Conservation (phyloP, 768 basidiomycete genomes). For the Amanita phalloides region DNA sequence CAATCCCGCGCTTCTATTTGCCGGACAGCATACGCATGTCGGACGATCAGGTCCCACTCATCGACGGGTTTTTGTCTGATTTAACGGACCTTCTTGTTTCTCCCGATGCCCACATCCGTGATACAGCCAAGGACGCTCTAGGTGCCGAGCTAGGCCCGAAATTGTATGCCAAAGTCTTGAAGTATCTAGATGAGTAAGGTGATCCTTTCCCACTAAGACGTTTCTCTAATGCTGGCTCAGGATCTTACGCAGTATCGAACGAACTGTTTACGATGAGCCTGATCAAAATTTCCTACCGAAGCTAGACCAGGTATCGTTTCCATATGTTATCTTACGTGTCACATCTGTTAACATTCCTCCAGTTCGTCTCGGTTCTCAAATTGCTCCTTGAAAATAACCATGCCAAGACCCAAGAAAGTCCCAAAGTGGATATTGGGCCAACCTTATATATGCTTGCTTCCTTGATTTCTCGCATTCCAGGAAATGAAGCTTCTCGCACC, state of each 20-base stretch:
- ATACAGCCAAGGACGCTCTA: conserved; percentile 71
- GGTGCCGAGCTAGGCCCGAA: conserved; percentile 69
- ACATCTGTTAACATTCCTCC: conserved; percentile 3
- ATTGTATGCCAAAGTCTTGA: conserved; percentile 57
- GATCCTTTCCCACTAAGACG: background rate
- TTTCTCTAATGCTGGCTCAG: conserved; percentile 17
- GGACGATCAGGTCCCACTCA: conserved; percentile 43
- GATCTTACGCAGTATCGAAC: conserved; percentile 40
- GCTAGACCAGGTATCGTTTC: conserved; percentile 53
- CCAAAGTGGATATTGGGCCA: conserved; percentile 53
- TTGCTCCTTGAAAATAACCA: conserved; percentile 67
- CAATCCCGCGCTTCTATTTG: conserved; percentile 47
- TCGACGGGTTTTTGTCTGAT: conserved; percentile 55
- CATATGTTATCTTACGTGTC: background rate
- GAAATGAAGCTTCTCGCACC: conserved; percentile 45
- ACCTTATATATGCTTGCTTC: conserved; percentile 48
- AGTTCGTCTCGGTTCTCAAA: conserved; percentile 72
- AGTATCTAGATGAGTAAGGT: conserved; percentile 65
- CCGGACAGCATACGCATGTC: conserved; percentile 66
- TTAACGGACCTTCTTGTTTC: conserved; percentile 59
- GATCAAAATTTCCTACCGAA: conserved; percentile 38
- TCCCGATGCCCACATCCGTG: conserved; percentile 59
- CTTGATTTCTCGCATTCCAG: conserved; percentile 54
- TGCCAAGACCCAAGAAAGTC: conserved; percentile 43
- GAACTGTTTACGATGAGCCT: conserved; percentile 31